phyloP scores from a whole-genome alignment of 139 green algal genomes.

The Penium margaritaceum region DNA sequence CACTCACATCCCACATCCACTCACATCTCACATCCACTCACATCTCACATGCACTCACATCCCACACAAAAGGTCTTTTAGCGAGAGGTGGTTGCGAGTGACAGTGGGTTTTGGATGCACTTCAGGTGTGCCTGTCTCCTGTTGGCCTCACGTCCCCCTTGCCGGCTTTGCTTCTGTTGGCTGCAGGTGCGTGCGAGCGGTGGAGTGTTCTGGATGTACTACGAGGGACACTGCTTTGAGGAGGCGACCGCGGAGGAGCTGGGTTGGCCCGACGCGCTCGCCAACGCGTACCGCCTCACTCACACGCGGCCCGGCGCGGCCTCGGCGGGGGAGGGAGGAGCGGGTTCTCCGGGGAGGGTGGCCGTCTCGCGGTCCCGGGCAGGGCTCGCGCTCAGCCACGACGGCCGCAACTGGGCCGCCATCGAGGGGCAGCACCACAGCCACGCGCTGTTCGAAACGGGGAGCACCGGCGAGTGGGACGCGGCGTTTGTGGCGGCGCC shows the following conservation, averaged over 20 bases:
- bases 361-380: conserved; percentile 67
- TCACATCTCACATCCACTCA: too few species aligned
- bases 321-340: neutral
- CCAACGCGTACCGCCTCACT: too few species aligned
- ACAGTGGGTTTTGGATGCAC: too few species aligned
- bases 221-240: conserved; percentile 68
- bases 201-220: conserved; percentile 96
- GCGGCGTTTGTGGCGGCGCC: conserved; percentile 64
- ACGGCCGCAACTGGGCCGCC: conserved; percentile 86
- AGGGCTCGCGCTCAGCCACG: conserved; percentile 73
- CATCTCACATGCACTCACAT: too few species aligned
- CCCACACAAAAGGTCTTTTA: too few species aligned
- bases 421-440: conserved; percentile 92
- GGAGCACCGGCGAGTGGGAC: conserved; percentile 74
- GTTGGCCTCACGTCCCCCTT: too few species aligned
- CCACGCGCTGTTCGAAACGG: conserved; percentile 72
- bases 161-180: too few species aligned
- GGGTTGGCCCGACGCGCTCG: too few species aligned
- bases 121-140: too few species aligned
- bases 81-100: too few species aligned
- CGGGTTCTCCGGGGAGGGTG: conserved; percentile 16
- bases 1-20: too few species aligned
- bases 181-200: conserved; percentile 10
- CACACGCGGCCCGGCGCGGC: too few species aligned
- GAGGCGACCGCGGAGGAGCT: conserved; percentile 14